Conservation (phyloP, 1,139 yeast genomes). For the Pichia cactophila region DNA sequence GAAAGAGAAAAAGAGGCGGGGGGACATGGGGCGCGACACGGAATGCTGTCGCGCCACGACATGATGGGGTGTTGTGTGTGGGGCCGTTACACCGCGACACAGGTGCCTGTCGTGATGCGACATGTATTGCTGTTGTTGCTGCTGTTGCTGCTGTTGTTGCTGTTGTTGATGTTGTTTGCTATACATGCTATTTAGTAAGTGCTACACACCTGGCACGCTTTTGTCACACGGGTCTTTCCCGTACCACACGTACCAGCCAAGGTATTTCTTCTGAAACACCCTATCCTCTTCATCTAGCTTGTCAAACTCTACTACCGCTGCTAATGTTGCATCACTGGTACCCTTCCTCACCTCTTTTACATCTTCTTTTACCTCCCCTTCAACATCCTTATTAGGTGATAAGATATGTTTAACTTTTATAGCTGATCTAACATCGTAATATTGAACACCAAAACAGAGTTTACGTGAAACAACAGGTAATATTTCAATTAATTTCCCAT, state of each 20-base stretch:
- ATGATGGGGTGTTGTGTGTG: too few relatives aligned
- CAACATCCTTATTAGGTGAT: conserved; percentile 9
- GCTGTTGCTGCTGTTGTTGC: background rate
- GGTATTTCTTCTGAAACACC: conserved; percentile 40
- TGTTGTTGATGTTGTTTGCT: background rate
- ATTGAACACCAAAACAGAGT: conserved; percentile 56
- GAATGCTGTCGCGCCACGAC: too few relatives aligned
- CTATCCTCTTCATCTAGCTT: conserved; percentile 2
- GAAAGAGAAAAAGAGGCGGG: too few relatives aligned
- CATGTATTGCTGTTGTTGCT: background rate
- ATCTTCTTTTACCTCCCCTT: background rate
- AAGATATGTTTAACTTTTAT: conserved; percentile 49
- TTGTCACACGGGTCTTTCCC: conserved; percentile 63
- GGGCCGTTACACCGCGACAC: too few relatives aligned
- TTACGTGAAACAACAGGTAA: conserved; percentile 62
- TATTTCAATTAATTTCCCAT: conserved; percentile 58
- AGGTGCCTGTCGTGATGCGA: background rate
- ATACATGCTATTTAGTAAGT: too few relatives aligned
- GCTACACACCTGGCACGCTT: conserved; percentile 30
- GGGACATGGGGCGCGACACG: too few relatives aligned
- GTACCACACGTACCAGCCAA: conserved; percentile 57
- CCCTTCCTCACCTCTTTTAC: background rate
- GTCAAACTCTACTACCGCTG: background rate
- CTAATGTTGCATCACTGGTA: background rate
- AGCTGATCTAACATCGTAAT: conserved; percentile 55